Percentiles rank a stretch among this genome's conserved stretches.
These are phyloP conservation scores for Candida tropicalis DNA, from an alignment of 1,139 yeast species.

Conservation along the genomic window DNA sequence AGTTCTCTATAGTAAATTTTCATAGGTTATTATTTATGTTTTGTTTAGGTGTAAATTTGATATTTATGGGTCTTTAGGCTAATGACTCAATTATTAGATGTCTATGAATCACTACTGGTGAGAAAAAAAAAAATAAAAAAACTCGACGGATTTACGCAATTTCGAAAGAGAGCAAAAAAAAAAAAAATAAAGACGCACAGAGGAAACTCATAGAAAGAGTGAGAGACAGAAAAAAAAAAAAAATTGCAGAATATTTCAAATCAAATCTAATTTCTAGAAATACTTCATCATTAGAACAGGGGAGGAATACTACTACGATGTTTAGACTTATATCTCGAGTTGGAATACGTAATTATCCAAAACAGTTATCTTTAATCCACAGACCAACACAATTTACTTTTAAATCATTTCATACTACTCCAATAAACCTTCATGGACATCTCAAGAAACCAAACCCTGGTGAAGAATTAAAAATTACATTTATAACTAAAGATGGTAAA, in stretches of 20 bases:
- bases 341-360: neutral
- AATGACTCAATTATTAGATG: neutral
- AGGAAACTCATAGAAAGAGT: too few species aligned
- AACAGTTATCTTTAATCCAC: neutral
- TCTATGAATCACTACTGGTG: too few species aligned
- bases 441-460: constrained; percentile 90
- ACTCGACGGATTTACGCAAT: too few species aligned
- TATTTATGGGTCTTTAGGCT: neutral
- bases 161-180: too few species aligned
- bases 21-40: constrained; percentile 33
- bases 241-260: neutral
- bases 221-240: too few species aligned
- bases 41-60: neutral
- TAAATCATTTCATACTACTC: constrained; percentile 24
- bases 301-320: neutral
- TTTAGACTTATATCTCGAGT: constrained; percentile 5
- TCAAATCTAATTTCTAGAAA: neutral
- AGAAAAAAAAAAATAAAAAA: too few species aligned
- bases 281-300: neutral
- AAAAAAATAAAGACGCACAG: too few species aligned
- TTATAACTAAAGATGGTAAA: constrained; percentile 88
- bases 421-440: constrained; percentile 66
- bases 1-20: constrained; percentile 85
- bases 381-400: constrained; percentile 2
- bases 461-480: constrained; percentile 87